Evolutionary conservation across 2,329 filamentous ascomycete genomes (phyloP), one percentile per base, ranked within the genome.

Genomic region (Ascochyta koolunga): DNA sequence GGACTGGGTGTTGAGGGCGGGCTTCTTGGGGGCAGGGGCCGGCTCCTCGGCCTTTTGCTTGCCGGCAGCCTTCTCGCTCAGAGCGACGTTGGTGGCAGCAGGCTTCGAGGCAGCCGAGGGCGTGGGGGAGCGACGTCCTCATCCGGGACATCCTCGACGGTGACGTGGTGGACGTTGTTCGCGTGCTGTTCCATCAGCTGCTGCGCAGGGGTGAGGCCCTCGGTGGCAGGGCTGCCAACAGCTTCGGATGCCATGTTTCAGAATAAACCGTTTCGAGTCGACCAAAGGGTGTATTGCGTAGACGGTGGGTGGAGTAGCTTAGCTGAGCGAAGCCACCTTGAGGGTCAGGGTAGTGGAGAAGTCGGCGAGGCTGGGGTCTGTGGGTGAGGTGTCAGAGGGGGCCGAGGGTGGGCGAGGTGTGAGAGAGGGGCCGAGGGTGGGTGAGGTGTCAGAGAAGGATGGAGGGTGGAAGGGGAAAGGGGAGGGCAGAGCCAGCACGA

Each of bases 61-160:
- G 47, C 84, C 86, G 38, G 85, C 84, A 56, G 85, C 82, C 76
- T 89, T 90, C 45, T 84, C 78, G 56, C 85, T 85, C 66, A 82
- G 73, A 19, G 81, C 78, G 25, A 60, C 54, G 27, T 67, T 63
- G 39, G 39, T 21, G 18, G 62, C 49, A 27, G 62, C 56, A 44
- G 63, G 39, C 36, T 77, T 64, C 35, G 68, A 73, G 50, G 71
- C 70, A 39, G 74, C 77, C 50, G 78, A 83, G 46, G 78, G 82
- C 50, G 82, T 66, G 83, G 78, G 77, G 83, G 79, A 61, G 79
- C 78, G 60, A 87, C 75, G 61, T 90, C 84, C 75, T 96, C 91
- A 70, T 96, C 92, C 24, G 83, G 82, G 33, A 84, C 86, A 42
- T 96, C 91, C 76, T 96, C 92, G 61, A 96, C 83, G 21, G 87